Conservation (phyloP, 2,329 filamentous ascomycete genomes). For the Penicillium sp. region DNA sequence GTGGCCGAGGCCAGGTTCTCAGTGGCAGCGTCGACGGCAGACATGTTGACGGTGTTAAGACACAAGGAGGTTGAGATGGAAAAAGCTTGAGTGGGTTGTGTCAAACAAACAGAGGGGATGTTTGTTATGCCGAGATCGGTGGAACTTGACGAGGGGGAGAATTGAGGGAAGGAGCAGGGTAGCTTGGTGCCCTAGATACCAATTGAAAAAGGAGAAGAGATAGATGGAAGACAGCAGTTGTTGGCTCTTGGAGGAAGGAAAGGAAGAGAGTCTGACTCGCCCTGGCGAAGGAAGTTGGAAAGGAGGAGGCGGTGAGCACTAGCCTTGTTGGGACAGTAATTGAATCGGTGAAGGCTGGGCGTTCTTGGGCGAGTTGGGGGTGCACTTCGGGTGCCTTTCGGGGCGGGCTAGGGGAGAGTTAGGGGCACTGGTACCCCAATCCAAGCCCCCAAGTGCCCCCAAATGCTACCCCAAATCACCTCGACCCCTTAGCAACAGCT, state of each 20-base stretch:
- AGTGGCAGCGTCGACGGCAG: constrained; percentile 65
- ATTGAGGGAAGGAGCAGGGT: constrained; percentile 57
- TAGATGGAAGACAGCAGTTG: constrained; percentile 18
- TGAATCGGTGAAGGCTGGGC: too few relatives aligned
- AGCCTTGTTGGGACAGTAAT: constrained; percentile 5
- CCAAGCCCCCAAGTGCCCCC: too few relatives aligned
- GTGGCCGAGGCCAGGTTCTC: constrained; percentile 61
- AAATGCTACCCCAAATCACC: too few relatives aligned
- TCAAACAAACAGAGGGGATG: constrained; percentile 61
- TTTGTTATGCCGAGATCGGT: constrained; percentile 22
- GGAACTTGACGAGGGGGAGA: constrained; percentile 55
- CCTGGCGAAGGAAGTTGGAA: constrained; percentile 12
- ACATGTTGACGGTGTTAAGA: constrained; percentile 59
- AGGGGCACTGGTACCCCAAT: too few relatives aligned
- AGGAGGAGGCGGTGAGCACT: constrained; percentile 22
- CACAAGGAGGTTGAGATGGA: constrained; percentile 31
- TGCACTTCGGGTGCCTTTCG: too few relatives aligned
- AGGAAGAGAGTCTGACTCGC: constrained; percentile 16
- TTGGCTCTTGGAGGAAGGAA: constrained; percentile 21
- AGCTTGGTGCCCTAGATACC: constrained; percentile 82
- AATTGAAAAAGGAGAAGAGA: constrained; percentile 23
- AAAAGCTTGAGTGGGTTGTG: constrained; percentile 28
- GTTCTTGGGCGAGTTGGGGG: too few relatives aligned
- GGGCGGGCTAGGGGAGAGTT: too few relatives aligned
- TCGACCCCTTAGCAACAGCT: constrained; percentile 3